These are phyloP conservation scores for Fusarium nematophilum DNA, from an alignment of 2,329 filamentous ascomycete species.

Conservation along the genomic window DNA sequence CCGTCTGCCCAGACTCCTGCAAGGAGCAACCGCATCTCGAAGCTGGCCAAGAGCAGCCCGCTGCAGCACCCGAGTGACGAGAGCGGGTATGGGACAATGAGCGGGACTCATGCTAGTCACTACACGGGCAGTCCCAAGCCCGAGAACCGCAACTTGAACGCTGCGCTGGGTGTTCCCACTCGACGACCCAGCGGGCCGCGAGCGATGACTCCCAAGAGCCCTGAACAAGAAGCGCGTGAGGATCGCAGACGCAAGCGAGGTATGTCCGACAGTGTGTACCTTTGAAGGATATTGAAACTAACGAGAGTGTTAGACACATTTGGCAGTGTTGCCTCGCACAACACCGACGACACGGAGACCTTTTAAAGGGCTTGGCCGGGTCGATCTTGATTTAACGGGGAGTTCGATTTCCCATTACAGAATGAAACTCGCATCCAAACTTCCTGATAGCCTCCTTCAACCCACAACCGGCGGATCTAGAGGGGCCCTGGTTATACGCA, in stretches of 20 bases:
- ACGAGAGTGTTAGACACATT: conserved; percentile 49
- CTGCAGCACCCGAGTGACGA: conserved; percentile 67
- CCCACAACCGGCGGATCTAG: conserved; percentile 2
- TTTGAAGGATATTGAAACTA: not conserved
- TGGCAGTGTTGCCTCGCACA: conserved; percentile 48
- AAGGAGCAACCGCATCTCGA: conserved; percentile 60
- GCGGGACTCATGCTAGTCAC: conserved; percentile 61
- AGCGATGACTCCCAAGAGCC: conserved; percentile 70
- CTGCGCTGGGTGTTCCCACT: conserved; percentile 62
- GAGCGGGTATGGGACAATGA: conserved; percentile 63
- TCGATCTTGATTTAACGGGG: conserved; percentile 8
- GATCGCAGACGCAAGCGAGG: conserved; percentile 68
- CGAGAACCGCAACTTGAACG: conserved; percentile 69
- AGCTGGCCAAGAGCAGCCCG: conserved; percentile 66
- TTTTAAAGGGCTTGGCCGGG: conserved; percentile 41
- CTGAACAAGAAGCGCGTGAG: conserved; percentile 58
- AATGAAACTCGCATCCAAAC: conserved; percentile 12
- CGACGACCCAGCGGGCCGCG: conserved; percentile 68
- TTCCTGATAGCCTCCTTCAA: conserved; percentile 13
- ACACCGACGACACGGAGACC: conserved; percentile 54
- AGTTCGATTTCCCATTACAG: conserved; percentile 5
- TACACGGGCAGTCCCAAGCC: conserved; percentile 65
- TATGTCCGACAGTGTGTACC: conserved; percentile 48
- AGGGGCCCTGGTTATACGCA: conserved; percentile 21
- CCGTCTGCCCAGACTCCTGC: conserved; percentile 57